Percentiles rank a stretch among this genome's conserved stretches.
These are phyloP conservation scores for Sclerotinia trifoliorum DNA, from an alignment of 2,329 filamentous ascomycete species.

Conservation along the genomic window DNA sequence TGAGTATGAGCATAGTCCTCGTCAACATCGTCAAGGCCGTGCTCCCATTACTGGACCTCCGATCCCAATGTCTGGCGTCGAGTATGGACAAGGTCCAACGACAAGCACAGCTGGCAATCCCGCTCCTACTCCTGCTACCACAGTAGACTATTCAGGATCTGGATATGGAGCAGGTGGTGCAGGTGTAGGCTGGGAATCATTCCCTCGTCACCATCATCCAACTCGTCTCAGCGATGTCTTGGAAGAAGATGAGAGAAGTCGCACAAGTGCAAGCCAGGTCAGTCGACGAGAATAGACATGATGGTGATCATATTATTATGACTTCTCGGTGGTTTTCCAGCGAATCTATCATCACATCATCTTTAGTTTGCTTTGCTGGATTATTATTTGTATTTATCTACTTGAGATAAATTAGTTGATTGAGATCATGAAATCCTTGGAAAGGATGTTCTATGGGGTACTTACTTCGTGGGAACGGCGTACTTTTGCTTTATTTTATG, in stretches of 20 bases:
- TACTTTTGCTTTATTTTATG: conserved; percentile 2
- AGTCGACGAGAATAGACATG: conserved; percentile 29
- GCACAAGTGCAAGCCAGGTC: conserved; percentile 56
- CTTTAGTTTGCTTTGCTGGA: not conserved
- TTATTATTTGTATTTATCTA: not conserved
- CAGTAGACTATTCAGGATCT: conserved; percentile 63
- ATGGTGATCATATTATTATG: not conserved
- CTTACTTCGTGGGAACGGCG: conserved; percentile 13
- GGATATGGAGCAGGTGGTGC: conserved; percentile 58
- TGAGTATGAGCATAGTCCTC: conserved; percentile 53
- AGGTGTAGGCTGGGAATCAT: conserved; percentile 69
- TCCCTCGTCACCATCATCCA: conserved; percentile 80
- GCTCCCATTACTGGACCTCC: conserved; percentile 29
- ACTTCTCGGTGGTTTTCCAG: not conserved
- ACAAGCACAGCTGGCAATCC: conserved; percentile 16
- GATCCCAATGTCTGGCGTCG: conserved; percentile 31
- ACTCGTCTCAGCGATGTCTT: conserved; percentile 86
- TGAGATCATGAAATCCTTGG: conserved; percentile 5
- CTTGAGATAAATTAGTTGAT: not conserved
- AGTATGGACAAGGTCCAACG: conserved; percentile 34
- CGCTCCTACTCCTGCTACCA: conserved; percentile 27
- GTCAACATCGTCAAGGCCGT: conserved; percentile 33
- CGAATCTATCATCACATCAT: not conserved
- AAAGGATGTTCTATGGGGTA: not conserved
- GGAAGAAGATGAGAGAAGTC: conserved; percentile 78